A percentile compares a stretch with the other conserved stretches of the same genome.
These are phyloP conservation scores for Amanita polypyramis DNA, from an alignment of 768 basidiomycete genomes.

Conservation along the genomic window DNA sequence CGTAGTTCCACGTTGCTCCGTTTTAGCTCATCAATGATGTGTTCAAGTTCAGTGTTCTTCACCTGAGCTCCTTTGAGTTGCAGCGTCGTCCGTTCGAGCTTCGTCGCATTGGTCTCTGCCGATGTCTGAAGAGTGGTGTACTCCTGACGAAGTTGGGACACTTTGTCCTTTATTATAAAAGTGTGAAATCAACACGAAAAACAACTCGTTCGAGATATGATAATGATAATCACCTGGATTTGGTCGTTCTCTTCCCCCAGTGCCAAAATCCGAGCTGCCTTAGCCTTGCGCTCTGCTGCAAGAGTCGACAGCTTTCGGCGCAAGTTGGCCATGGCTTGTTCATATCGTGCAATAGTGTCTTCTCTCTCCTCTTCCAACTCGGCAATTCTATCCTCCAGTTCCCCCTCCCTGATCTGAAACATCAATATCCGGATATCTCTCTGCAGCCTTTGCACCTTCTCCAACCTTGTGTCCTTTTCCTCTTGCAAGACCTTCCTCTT, in stretches of 20 bases:
- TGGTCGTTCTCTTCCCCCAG: conserved; percentile 34
- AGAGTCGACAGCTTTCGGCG: conserved; percentile 23
- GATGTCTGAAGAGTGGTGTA: conserved; percentile 39
- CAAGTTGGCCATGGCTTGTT: conserved; percentile 18
- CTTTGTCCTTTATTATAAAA: conserved; percentile 21
- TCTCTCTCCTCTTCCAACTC: conserved; percentile 41
- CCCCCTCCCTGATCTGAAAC: conserved; percentile 54
- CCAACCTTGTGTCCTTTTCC: conserved; percentile 41
- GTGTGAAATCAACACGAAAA: conserved; percentile 3
- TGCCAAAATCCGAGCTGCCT: conserved; percentile 26
- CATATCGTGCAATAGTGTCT: conserved; percentile 14
- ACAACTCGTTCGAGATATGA: not conserved
- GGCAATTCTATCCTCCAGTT: conserved; percentile 42
- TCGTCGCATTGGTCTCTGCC: conserved; percentile 33
- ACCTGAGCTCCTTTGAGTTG: conserved; percentile 49
- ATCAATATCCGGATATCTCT: conserved; percentile 59
- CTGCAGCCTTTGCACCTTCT: conserved; percentile 49
- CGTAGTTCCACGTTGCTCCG: conserved; percentile 44
- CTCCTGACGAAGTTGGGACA: conserved; percentile 35
- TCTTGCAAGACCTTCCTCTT: conserved; percentile 39
- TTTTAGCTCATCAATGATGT: conserved; percentile 45
- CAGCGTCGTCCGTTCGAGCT: conserved; percentile 46
- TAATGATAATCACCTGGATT: conserved; percentile 28
- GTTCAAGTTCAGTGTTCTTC: conserved; percentile 43
- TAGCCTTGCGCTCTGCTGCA: conserved; percentile 26